phyloP scores from a whole-genome alignment of 2,329 filamentous ascomycete genomes.

The Trichophyton equinum region DNA sequence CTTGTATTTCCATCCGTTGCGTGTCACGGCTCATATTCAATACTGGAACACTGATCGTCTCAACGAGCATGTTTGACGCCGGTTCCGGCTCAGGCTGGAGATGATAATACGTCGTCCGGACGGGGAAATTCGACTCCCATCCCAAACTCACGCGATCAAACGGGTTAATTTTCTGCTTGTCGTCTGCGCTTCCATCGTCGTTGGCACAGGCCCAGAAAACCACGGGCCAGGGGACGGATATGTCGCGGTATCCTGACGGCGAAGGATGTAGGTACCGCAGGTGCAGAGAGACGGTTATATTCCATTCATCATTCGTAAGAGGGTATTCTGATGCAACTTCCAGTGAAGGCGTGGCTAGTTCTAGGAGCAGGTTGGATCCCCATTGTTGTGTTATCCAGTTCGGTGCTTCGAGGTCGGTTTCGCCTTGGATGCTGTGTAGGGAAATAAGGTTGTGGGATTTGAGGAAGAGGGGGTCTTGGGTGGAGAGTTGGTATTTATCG shows the following conservation, averaged over 20 bases:
- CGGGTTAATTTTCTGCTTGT: slow-evolving; percentile 60
- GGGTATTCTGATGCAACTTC: slow-evolving; percentile 8
- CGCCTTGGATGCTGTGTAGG: slow-evolving; percentile 56
- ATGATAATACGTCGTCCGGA: slow-evolving; percentile 74
- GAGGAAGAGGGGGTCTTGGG: slow-evolving; percentile 53
- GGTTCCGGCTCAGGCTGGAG: slow-evolving; percentile 38
- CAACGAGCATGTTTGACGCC: slow-evolving; percentile 33
- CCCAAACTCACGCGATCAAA: slow-evolving; percentile 79
- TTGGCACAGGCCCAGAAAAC: slow-evolving; percentile 78
- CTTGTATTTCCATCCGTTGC: slow-evolving; percentile 31
- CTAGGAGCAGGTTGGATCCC: slow-evolving; percentile 67
- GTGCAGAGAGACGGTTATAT: slow-evolving; percentile 58
- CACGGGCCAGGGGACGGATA: slow-evolving; percentile 63
- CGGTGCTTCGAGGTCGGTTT: slow-evolving; percentile 82
- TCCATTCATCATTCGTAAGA: slow-evolving; percentile 18
- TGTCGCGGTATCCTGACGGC: slow-evolving; percentile 39
- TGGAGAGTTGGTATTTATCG: slow-evolving; percentile 69
- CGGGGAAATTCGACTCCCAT: slow-evolving; percentile 68
- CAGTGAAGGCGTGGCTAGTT: slow-evolving; percentile 48
- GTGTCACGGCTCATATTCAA: slow-evolving; percentile 41
- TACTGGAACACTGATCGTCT: slow-evolving; percentile 52
- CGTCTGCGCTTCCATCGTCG: slow-evolving; percentile 27
- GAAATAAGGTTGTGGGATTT: slow-evolving; percentile 63
- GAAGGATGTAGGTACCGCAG: slow-evolving; percentile 65
- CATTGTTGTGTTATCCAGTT: slow-evolving; percentile 64